Evolutionary conservation across 2,329 filamentous ascomycete species (phyloP).

Genomic region (Sarocladium brachiariae): DNA sequence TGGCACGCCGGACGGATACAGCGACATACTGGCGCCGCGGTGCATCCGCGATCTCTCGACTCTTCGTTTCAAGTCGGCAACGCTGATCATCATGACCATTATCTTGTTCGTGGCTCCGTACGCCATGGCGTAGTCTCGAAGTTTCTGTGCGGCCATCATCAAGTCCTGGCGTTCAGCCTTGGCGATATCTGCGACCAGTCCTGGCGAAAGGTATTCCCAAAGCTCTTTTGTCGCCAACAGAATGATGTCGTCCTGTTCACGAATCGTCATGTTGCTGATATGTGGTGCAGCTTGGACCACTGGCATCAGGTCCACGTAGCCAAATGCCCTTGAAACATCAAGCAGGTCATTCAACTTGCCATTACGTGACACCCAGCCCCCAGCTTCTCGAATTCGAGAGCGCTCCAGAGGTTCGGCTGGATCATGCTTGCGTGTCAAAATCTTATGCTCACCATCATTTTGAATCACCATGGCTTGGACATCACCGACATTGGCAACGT

Average conservation of each 20-base stretch:
- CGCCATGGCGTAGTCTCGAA: slow-evolving; percentile 89
- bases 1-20: slow-evolving; percentile 68
- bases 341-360: slow-evolving; percentile 89
- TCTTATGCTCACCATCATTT: slow-evolving; percentile 74
- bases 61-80: slow-evolving; percentile 82
- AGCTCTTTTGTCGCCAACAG: slow-evolving; percentile 85
- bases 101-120: slow-evolving; percentile 93
- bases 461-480: slow-evolving; percentile 93
- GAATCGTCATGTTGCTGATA: slow-evolving; percentile 69
- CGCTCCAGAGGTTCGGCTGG: slow-evolving; percentile 80
- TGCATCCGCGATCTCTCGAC: slow-evolving; percentile 64
- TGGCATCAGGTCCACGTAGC: slow-evolving; percentile 87
- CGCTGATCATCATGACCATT: slow-evolving; percentile 98
- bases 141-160: slow-evolving; percentile 91
- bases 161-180: slow-evolving; percentile 79
- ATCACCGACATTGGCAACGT: slow-evolving; percentile 91
- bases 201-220: slow-evolving; percentile 89
- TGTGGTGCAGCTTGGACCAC: slow-evolving; percentile 87
- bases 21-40: slow-evolving; percentile 76
- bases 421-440: slow-evolving; percentile 87
- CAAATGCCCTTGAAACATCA: slow-evolving; percentile 89
- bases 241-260: slow-evolving; percentile 88
- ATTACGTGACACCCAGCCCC: slow-evolving; percentile 91
- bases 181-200: slow-evolving; percentile 86
- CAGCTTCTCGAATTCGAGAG: slow-evolving; percentile 84